Percentiles rank a stretch among this genome's conserved stretches.
Conservation (phyloP, 2,329 filamentous ascomycete genomes). For the Diaporthe ampelina region DNA sequence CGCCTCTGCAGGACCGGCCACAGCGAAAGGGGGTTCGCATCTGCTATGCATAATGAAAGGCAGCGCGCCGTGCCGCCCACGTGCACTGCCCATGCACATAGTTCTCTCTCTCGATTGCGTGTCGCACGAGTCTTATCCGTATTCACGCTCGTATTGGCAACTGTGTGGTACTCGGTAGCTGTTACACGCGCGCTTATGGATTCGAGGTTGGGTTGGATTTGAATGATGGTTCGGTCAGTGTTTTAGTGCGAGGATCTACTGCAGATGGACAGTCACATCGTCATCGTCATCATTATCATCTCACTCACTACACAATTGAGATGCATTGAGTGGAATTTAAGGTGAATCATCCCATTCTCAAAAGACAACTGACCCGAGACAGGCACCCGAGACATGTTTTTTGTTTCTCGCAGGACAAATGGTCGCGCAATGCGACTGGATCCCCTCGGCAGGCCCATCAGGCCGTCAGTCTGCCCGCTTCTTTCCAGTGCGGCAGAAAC, state of each 20-base stretch:
- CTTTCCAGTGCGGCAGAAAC: neutral
- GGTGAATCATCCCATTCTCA: neutral
- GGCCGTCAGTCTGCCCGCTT: neutral
- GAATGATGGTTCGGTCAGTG: neutral
- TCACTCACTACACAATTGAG: neutral
- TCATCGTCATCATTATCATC: neutral
- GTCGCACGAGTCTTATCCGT: constrained; percentile 10
- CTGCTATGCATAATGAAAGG: neutral
- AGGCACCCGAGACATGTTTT: neutral
- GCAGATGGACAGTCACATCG: neutral
- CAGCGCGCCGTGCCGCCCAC: constrained; percentile 17
- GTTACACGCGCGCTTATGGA: constrained; percentile 17
- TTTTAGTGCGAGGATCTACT: neutral
- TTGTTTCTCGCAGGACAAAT: neutral
- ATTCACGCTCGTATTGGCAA: neutral
- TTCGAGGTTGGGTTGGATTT: neutral
- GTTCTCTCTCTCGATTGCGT: neutral
- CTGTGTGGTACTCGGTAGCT: no score
- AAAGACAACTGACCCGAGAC: neutral
- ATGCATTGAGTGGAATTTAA: neutral
- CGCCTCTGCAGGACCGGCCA: neutral
- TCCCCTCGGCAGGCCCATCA: constrained; percentile 7
- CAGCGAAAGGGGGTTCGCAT: constrained; percentile 22
- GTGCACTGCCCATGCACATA: neutral
- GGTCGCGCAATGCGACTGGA: neutral